Conservation (phyloP, 139 green algal genomes). For the Chlorella sp. region DNA sequence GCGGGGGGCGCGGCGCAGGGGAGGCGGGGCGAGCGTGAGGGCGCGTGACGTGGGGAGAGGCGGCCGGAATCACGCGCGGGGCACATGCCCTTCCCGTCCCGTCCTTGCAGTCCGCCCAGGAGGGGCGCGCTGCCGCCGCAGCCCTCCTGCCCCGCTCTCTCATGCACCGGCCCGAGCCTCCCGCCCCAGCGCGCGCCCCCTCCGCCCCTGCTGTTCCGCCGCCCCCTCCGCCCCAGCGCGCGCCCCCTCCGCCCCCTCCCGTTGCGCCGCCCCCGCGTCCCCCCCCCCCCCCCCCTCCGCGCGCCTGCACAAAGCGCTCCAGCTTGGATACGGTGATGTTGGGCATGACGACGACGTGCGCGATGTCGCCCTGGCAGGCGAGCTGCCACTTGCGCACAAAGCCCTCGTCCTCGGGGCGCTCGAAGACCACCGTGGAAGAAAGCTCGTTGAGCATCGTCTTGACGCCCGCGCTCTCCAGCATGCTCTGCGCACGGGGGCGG, state of each 20-base stretch:
- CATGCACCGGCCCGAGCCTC: no score
- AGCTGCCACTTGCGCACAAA: constrained; percentile 97
- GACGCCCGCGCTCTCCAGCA: constrained; percentile 78
- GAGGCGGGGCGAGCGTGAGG: no score
- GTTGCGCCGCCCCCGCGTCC: background rate
- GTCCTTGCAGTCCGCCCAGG: no score
- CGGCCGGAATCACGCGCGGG: no score
- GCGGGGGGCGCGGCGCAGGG: no score
- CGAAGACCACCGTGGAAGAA: constrained; percentile 92
- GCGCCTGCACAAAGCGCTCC: constrained; percentile 86
- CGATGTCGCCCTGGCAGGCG: constrained; percentile 93
- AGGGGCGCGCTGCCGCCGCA: no score
- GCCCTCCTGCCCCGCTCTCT: no score
- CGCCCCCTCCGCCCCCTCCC: background rate
- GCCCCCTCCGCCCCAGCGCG: no score
- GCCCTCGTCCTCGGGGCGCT: constrained; percentile 81
- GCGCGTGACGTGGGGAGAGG: no score
- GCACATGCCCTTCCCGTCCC: no score
- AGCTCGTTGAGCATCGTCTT: constrained; percentile 93
- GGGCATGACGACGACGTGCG: constrained; percentile 98
- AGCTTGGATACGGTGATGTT: constrained; percentile 93
- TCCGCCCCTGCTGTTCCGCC: no score
- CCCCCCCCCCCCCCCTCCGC: constrained; percentile 49
- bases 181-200: no score
- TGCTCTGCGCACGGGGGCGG: constrained; percentile 26